Evolutionary conservation across 805 yeast species (phyloP), one percentile per base, ranked within the genome.

Genomic region (Maudiozyma saulgeensis): DNA sequence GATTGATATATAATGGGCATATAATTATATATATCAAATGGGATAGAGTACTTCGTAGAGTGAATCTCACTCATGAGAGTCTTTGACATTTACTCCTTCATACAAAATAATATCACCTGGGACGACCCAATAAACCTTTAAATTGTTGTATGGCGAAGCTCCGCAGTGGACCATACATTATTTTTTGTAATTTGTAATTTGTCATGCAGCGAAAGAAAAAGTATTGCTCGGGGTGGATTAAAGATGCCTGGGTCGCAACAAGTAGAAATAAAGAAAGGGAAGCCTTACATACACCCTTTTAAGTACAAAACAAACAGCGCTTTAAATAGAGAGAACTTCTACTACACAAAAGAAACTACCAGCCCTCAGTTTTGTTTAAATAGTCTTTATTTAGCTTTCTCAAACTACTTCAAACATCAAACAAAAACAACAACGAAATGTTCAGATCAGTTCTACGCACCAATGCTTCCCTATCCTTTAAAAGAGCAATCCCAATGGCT

Each of bases 401-500:
- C 32, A 3, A 28, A 28, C 12, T 4, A 28, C 3, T 6, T 28
- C 7, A 8, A 28, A 28, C 8, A 28, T 6, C 9, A 4, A 28
- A 8, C 9, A 28, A 28, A 4, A 15, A 35, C 8, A 2, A 4
- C 7, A 13, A 19, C 41, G 19, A 19, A 39, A 42, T 50, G 48
- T 25, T 46, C 18, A 50, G 31, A 37, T 41, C 49, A 11, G 46
- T 43, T 28, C 21, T 47, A 15, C 49, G 46, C 28, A 19, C 45
- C 6, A 26, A 44, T 28, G 42, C 40, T 19, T 31, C 46, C 12
- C 31, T 43, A 37, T 23, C 31, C 5, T 5, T 37, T 18, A 47
- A 26, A 38, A 47, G 38, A 21, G 35, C 26, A 4, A 37, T 34
- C 15, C 45, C 45, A 35, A 34, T 23, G 21, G 15, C 35, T 13